Conservation (phyloP, 306 rosid genomes). For the Pyrus communis region DNA sequence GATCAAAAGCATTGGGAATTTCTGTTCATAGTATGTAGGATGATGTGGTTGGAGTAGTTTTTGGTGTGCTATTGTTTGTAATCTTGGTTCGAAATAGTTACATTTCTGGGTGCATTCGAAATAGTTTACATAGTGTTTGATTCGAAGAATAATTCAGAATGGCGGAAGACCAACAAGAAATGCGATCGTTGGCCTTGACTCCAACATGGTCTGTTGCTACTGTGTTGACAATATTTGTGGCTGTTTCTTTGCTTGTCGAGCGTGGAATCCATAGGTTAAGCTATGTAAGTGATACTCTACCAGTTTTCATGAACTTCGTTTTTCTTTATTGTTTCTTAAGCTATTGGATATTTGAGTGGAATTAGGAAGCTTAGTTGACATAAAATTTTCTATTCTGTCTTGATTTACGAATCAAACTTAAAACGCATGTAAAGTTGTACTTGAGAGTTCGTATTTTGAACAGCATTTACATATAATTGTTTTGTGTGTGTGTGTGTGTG, state of each 20-base stretch:
- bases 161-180: conserved; percentile 47
- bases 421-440: neutral
- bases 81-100: neutral
- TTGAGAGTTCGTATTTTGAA: neutral
- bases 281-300: conserved; percentile 28
- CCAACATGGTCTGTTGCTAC: conserved; percentile 99
- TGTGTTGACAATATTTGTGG: conserved; percentile 77
- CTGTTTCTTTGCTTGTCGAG: conserved; percentile 87
- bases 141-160: conserved; percentile 30
- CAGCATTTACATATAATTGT: no score
- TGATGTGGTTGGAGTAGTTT: neutral
- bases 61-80: neutral
- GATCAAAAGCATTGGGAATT: conserved; percentile 4
- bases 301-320: neutral
- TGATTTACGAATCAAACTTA: neutral
- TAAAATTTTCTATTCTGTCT: neutral
- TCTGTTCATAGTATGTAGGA: neutral
- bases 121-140: conserved; percentile 17
- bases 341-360: neutral
- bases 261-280: conserved; percentile 77
- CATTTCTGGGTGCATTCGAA: neutral
- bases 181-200: conserved; percentile 90
- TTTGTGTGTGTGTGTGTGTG: no score
- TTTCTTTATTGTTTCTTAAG: neutral
- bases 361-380: neutral